These are phyloP conservation scores for Beauveria caledonica DNA, from an alignment of 2,329 filamentous ascomycete genomes.

Conservation along the genomic window DNA sequence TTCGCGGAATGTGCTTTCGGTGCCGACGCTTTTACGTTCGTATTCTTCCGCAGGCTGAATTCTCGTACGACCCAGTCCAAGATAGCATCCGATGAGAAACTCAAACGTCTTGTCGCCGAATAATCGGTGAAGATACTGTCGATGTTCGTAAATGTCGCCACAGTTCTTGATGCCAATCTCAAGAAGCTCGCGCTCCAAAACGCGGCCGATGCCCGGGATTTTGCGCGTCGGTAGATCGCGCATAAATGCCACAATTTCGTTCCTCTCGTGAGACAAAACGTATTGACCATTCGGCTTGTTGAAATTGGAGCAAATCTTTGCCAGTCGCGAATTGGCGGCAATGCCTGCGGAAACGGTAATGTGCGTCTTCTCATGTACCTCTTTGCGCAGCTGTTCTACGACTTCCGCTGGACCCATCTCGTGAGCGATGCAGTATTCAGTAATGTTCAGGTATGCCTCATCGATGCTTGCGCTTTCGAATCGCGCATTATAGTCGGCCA, in stretches of 20 bases:
- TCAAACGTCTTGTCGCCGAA: constrained; percentile 89
- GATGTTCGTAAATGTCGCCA: constrained; percentile 73
- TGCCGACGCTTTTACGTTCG: constrained; percentile 88
- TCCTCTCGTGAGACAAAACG: constrained; percentile 60
- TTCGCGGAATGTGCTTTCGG: constrained; percentile 84
- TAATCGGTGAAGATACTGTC: constrained; percentile 64
- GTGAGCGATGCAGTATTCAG: constrained; percentile 68
- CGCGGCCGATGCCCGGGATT: constrained; percentile 89
- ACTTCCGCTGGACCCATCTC: constrained; percentile 61
- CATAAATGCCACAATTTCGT: constrained; percentile 79
- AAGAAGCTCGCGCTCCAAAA: constrained; percentile 83
- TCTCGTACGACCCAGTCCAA: constrained; percentile 78
- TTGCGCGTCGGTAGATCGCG: constrained; percentile 74
- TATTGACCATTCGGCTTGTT: constrained; percentile 98
- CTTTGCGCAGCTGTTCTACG: constrained; percentile 67
- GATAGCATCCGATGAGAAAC: constrained; percentile 75
- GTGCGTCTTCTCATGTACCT: constrained; percentile 67
- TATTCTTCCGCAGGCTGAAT: constrained; percentile 83
- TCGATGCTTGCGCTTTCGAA: constrained; percentile 95
- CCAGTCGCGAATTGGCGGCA: constrained; percentile 83
- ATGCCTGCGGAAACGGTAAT: constrained; percentile 94
- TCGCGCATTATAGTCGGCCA: constrained; percentile 79
- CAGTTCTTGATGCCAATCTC: constrained; percentile 84
- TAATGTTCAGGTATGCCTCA: constrained; percentile 94
- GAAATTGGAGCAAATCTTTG: constrained; percentile 90